Evolutionary conservation across 2,329 filamentous ascomycete species (phyloP).

Genomic region (Pseudonectria foliicola): DNA sequence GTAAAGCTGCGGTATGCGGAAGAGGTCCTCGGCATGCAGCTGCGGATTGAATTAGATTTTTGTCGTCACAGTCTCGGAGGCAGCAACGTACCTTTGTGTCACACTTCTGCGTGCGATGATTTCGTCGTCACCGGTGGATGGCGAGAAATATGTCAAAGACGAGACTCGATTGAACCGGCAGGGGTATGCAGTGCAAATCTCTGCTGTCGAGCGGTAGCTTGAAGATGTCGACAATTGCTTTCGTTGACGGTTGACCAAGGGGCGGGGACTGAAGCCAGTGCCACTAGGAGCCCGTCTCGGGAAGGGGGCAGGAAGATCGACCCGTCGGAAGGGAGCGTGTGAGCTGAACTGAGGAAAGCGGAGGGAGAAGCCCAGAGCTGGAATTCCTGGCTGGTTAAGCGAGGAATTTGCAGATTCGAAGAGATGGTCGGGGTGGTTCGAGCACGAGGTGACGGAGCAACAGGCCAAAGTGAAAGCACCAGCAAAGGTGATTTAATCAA

Average conservation of each 20-base stretch:
- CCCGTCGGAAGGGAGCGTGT: slow-evolving; percentile 24
- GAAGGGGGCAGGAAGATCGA: slow-evolving; percentile 29
- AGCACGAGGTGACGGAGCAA: slow-evolving; percentile 11
- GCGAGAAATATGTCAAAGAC: not conserved
- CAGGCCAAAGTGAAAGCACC: slow-evolving; percentile 30
- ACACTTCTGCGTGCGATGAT: slow-evolving; percentile 3
- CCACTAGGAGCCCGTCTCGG: slow-evolving; percentile 21
- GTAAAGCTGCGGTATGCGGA: slow-evolving; percentile 30
- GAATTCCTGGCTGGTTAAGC: slow-evolving; percentile 36
- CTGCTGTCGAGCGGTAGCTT: not conserved
- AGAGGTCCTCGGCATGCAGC: slow-evolving; percentile 31
- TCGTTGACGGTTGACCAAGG: slow-evolving; percentile 12
- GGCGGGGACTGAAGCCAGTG: slow-evolving; percentile 3
- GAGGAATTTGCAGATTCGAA: slow-evolving; percentile 32
- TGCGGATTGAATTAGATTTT: slow-evolving; percentile 24
- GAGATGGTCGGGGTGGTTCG: slow-evolving; percentile 13
- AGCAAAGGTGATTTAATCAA: slow-evolving; percentile 30
- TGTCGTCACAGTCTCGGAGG: slow-evolving; percentile 8
- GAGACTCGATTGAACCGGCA: too few species aligned
- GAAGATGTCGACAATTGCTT: slow-evolving; percentile 10
- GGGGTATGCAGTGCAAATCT: too few species aligned
- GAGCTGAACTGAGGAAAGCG: slow-evolving; percentile 17
- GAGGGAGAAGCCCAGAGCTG: slow-evolving; percentile 22
- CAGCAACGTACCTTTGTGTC: slow-evolving; percentile 21
- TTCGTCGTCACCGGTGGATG: not conserved